Evolutionary conservation across 1,284 basidiomycete genomes (phyloP).

Genomic region (Malassezia obtusa): DNA sequence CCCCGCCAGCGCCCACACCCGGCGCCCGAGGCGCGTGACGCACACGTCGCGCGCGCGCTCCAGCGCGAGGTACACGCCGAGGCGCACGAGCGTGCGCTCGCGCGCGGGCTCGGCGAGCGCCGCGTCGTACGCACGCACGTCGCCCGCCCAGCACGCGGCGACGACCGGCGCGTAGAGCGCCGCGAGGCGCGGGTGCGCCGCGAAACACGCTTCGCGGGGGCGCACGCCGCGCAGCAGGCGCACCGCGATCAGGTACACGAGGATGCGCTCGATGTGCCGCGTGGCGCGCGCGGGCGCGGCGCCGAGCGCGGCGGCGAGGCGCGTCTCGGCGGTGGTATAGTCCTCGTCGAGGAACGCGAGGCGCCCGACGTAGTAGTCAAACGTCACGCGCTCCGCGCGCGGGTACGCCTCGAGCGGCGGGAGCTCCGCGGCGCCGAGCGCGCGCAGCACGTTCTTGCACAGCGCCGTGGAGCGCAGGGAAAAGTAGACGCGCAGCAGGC

Average conservation of each 20-base stretch:
- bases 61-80: slow-evolving; percentile 73
- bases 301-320: slow-evolving; percentile 70
- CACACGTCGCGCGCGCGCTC: slow-evolving; percentile 80
- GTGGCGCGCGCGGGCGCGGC: slow-evolving; percentile 62
- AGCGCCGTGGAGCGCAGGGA: slow-evolving; percentile 82
- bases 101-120: slow-evolving; percentile 53
- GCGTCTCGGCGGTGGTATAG: slow-evolving; percentile 64
- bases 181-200: slow-evolving; percentile 61
- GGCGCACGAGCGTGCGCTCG: slow-evolving; percentile 64
- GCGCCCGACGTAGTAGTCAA: slow-evolving; percentile 81
- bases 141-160: slow-evolving; percentile 63
- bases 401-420: slow-evolving; percentile 69
- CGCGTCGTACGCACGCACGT: slow-evolving; percentile 69
- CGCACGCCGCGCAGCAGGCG: slow-evolving; percentile 75
- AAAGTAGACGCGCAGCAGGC: slow-evolving; percentile 90
- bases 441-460: slow-evolving; percentile 81
- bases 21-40: slow-evolving; percentile 71
- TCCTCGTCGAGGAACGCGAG: slow-evolving; percentile 86
- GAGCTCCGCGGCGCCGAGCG: slow-evolving; percentile 76
- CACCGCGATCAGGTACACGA: slow-evolving; percentile 79
- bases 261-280: slow-evolving; percentile 74
- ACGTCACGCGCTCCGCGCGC: slow-evolving; percentile 68
- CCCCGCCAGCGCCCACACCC: slow-evolving; percentile 58
- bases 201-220: slow-evolving; percentile 61
- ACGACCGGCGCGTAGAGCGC: slow-evolving; percentile 73